A percentile compares a stretch with the other conserved stretches of the same genome.
Conservation (phyloP, 73 alveolate species). For the Symbiodinium natans region DNA sequence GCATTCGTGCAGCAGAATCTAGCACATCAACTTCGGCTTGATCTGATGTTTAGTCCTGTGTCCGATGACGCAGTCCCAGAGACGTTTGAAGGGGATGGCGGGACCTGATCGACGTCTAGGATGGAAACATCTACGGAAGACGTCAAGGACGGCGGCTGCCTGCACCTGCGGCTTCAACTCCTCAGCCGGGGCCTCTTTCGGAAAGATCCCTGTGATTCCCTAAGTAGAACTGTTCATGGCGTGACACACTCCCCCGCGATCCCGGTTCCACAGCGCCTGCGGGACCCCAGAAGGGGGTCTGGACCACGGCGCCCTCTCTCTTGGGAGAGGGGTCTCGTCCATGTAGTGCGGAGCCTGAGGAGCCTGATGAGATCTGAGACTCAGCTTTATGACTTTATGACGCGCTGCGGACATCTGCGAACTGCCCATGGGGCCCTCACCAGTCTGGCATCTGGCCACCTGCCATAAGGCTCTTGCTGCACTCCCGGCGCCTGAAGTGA, state of each 20-base stretch:
- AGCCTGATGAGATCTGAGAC: too few species aligned
- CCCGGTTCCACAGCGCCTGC: background rate
- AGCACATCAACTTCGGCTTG: too few species aligned
- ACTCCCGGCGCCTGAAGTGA: background rate
- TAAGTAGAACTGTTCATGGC: too few species aligned
- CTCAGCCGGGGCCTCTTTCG: background rate
- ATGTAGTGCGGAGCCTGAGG: background rate
- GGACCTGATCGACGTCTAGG: too few species aligned
- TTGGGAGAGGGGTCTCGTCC: background rate
- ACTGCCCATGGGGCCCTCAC: background rate
- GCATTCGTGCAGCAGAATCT: too few species aligned
- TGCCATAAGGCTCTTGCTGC: slow-evolving; percentile 17
- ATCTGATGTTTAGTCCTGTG: background rate
- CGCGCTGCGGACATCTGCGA: background rate
- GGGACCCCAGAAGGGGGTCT: background rate
- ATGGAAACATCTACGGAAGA: too few species aligned
- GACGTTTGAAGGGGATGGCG: background rate
- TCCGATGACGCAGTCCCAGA: background rate
- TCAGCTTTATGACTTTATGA: too few species aligned
- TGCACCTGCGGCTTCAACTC: background rate
- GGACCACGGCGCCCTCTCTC: background rate
- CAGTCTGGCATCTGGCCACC: slow-evolving; percentile 4
- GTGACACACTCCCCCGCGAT: too few species aligned
- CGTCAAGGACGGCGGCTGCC: too few species aligned
- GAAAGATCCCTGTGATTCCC: too few species aligned